phyloP scores from a whole-genome alignment of 345 rosid genomes.

The Erodium maritimum region DNA sequence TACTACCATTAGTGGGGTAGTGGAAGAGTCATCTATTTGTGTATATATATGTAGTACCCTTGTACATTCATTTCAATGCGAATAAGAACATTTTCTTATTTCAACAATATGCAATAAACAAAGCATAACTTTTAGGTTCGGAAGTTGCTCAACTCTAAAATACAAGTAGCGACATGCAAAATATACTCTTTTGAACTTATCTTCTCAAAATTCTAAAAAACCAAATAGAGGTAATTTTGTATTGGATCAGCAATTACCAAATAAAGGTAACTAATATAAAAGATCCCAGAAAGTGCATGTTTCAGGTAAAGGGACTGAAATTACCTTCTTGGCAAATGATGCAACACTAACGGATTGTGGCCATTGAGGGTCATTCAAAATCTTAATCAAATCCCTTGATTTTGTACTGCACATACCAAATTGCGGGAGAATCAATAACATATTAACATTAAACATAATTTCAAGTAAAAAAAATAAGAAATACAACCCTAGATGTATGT shows the following conservation, averaged over 20 bases:
- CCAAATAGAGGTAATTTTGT: not conserved
- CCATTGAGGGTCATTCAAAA: slow-evolving; percentile 54
- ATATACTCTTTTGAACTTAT: not conserved
- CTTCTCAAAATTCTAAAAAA: slow-evolving; percentile 8
- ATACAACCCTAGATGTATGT: no score
- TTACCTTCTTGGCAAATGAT: slow-evolving; percentile 76
- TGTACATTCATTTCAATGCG: no score
- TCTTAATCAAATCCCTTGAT: slow-evolving; percentile 54
- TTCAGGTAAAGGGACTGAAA: slow-evolving; percentile 7
- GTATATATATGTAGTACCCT: no score
- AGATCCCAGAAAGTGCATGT: slow-evolving; percentile 1
- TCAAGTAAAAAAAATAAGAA: not conserved
- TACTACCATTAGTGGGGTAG: no score
- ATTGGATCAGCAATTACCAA: slow-evolving; percentile 1
- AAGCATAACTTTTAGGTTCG: no score
- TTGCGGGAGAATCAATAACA: not conserved
- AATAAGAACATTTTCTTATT: no score
- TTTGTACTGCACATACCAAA: slow-evolving; percentile 45
- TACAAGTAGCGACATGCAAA: not conserved
- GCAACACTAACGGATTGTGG: slow-evolving; percentile 67
- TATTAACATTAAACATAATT: no score
- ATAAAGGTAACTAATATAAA: slow-evolving; percentile 1
- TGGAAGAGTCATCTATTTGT: no score
- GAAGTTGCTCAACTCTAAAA: no score
- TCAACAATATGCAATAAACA: no score